A percentile compares a stretch with the other conserved stretches of the same genome.
These are phyloP conservation scores for Butyriboletus appendiculatus DNA, from an alignment of 1,284 basidiomycete species.

Conservation along the genomic window DNA sequence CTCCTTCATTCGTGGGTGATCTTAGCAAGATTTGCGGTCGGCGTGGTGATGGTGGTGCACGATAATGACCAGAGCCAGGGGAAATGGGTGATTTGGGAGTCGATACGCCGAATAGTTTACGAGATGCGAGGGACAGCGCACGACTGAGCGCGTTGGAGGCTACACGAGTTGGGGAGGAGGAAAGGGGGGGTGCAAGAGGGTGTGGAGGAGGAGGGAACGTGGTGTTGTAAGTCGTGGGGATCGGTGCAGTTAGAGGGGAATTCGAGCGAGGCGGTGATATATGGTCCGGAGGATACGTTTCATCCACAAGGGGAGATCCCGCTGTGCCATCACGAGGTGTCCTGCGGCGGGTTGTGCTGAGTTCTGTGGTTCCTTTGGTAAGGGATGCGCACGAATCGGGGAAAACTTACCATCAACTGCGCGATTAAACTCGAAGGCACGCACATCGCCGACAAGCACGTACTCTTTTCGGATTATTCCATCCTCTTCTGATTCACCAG, in stretches of 20 bases:
- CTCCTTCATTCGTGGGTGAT: conserved; percentile 40
- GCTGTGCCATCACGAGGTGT: conserved; percentile 54
- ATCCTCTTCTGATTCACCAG: conserved; percentile 82
- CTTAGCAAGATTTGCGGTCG: conserved; percentile 48
- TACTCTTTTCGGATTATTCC: conserved; percentile 74
- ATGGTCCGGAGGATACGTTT: conserved; percentile 36
- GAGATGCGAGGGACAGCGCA: conserved; percentile 86
- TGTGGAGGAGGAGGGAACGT: conserved; percentile 68
- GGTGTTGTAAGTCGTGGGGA: conserved; percentile 37
- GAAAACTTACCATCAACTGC: conserved; percentile 65
- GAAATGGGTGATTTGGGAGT: conserved; percentile 42
- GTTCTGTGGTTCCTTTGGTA: conserved; percentile 47
- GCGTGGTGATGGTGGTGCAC: conserved; percentile 51
- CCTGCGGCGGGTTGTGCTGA: conserved; percentile 57
- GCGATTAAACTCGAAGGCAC: conserved; percentile 76
- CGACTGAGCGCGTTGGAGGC: conserved; percentile 80
- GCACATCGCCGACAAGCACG: conserved; percentile 73
- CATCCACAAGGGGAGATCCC: conserved; percentile 48
- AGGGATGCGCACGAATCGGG: conserved; percentile 2
- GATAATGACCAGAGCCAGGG: conserved; percentile 39
- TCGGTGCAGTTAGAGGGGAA: conserved; percentile 28
- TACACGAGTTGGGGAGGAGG: conserved; percentile 63
- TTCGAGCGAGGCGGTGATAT: conserved; percentile 19
- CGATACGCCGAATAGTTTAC: conserved; percentile 80
- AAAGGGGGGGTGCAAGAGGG: conserved; percentile 47